Conservation (phyloP, 495 filamentous ascomycete species). For the Aspergillus campestris region DNA sequence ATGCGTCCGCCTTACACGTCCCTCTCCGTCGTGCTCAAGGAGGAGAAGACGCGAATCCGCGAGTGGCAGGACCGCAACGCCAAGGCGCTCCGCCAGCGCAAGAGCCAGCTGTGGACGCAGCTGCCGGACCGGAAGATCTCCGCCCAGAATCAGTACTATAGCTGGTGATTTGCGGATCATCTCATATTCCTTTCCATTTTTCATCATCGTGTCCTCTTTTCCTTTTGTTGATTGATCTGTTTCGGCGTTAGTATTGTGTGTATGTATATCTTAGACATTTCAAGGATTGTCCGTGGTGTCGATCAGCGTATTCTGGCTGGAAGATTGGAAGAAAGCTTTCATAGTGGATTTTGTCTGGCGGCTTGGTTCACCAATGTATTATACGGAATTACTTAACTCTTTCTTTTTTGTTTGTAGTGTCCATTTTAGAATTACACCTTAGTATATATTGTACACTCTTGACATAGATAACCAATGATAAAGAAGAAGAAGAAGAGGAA, state of each 20-base stretch:
- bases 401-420: too few species aligned
- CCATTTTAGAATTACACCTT: too few species aligned
- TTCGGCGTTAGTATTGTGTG: too few species aligned
- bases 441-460: too few species aligned
- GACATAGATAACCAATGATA: too few species aligned
- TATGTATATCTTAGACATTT: too few species aligned
- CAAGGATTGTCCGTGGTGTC: too few species aligned
- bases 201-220: conserved; percentile 23
- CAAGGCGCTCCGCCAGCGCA: conserved; percentile 57
- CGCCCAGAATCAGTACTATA: conserved; percentile 76
- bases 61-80: conserved; percentile 66
- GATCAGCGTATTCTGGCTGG: too few species aligned
- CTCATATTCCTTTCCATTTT: conserved; percentile 10
- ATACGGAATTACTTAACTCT: not conserved
- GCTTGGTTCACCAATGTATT: not conserved
- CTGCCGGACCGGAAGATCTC: conserved; percentile 58
- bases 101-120: conserved; percentile 71
- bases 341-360: too few species aligned
- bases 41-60: conserved; percentile 79
- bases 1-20: conserved; percentile 62
- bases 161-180: conserved; percentile 52
- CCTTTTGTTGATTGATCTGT: not conserved
- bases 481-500: too few species aligned
- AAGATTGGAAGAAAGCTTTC: too few species aligned
- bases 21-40: conserved; percentile 80